Evolutionary conservation across 257 asterid genomes (phyloP).

Genomic region (Solanum tarijense): DNA sequence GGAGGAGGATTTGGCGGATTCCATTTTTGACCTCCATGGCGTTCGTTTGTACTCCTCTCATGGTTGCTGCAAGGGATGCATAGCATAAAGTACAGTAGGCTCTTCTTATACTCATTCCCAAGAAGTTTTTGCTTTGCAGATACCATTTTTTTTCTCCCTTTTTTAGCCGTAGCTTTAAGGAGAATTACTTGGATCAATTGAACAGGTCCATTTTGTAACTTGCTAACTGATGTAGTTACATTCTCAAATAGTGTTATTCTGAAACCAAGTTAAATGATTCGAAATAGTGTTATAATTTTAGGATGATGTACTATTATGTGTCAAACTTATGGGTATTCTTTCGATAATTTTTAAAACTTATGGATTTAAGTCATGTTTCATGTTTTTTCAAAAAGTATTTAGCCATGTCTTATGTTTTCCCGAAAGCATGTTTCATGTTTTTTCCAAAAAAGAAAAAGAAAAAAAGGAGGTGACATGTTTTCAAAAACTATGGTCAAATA

Average conservation of each 20-base stretch:
- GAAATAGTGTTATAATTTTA: too few relatives aligned
- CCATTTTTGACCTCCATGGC: slow-evolving; percentile 31
- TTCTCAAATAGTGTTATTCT: background rate
- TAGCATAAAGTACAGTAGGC: background rate
- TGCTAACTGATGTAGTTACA: background rate
- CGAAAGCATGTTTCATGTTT: background rate
- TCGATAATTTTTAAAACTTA: too few relatives aligned
- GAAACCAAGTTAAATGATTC: background rate
- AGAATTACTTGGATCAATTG: background rate
- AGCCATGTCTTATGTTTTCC: background rate
- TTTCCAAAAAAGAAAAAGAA: background rate
- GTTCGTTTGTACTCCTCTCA: background rate
- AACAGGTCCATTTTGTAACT: background rate
- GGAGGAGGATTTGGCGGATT: slow-evolving; percentile 51
- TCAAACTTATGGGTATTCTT: too few relatives aligned
- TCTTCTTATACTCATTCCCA: background rate
- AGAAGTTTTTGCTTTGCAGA: background rate
- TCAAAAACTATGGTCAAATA: too few relatives aligned
- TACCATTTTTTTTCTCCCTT: background rate
- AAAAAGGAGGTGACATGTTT: background rate
- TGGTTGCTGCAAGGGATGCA: background rate
- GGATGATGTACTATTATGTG: background rate
- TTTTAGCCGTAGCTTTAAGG: background rate
- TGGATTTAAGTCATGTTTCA: background rate
- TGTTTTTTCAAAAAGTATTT: too few relatives aligned